A percentile compares a stretch with the other conserved stretches of the same genome.
Evolutionary conservation across 805 yeast species (phyloP).

Genomic region (Cyberlindnera lachancei): DNA sequence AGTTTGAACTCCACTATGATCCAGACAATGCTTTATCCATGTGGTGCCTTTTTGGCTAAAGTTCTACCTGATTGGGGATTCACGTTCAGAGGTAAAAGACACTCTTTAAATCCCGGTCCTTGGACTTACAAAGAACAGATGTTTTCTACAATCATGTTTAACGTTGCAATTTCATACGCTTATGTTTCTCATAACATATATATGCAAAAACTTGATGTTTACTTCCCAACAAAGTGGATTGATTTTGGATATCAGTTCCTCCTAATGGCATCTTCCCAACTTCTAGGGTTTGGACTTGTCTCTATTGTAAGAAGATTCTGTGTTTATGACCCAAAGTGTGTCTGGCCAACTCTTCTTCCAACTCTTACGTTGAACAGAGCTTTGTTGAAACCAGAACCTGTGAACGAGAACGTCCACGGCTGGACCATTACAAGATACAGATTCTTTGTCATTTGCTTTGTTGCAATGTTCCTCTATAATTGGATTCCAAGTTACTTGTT

Average conservation of each 20-base stretch:
- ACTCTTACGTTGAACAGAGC: constrained; percentile 42
- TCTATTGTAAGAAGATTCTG: constrained; percentile 51
- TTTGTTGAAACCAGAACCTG: constrained; percentile 30
- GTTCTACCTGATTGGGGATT: constrained; percentile 40
- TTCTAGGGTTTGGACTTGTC: constrained; percentile 62
- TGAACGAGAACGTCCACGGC: constrained; percentile 26
- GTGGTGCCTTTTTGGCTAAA: constrained; percentile 32
- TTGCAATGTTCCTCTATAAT: constrained; percentile 31
- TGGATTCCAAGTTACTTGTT: constrained; percentile 41
- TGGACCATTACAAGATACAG: constrained; percentile 28
- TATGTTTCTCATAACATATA: constrained; percentile 32
- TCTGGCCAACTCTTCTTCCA: constrained; percentile 49
- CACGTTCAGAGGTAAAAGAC: constrained; percentile 29
- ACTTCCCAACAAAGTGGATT: constrained; percentile 24
- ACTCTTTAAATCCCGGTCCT: constrained; percentile 51
- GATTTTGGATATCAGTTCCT: constrained; percentile 46
- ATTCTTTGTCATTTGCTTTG: constrained; percentile 26
- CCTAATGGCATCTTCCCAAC: constrained; percentile 46
- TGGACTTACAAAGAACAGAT: constrained; percentile 60
- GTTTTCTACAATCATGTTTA: constrained; percentile 43
- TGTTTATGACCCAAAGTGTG: constrained; percentile 41
- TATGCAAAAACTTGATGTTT: constrained; percentile 20
- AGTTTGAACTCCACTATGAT: constrained; percentile 34
- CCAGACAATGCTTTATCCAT: constrained; percentile 38
- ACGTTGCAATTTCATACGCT: constrained; percentile 24